Evolutionary conservation across 2,329 filamentous ascomycete species (phyloP).

Genomic region (Fusarium pilosicola): DNA sequence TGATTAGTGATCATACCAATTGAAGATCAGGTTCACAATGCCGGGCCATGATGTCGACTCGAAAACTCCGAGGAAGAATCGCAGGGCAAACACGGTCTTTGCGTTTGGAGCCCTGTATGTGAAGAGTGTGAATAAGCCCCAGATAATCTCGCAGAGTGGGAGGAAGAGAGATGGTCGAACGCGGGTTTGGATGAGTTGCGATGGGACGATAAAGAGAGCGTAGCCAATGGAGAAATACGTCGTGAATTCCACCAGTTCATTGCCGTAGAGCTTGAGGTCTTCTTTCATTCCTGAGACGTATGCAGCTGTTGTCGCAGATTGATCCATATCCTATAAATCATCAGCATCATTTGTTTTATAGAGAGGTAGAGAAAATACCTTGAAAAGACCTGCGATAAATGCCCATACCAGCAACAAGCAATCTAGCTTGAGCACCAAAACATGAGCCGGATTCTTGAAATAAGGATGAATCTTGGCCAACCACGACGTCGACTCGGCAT

Average conservation of each 20-base stretch:
- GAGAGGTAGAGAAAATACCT: background rate
- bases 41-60: conserved; percentile 41
- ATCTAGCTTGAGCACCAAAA: conserved; percentile 46
- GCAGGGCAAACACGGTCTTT: conserved; percentile 20
- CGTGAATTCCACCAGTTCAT: conserved; percentile 39
- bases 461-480: conserved; percentile 46
- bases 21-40: conserved; percentile 36
- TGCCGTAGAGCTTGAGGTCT: conserved; percentile 23
- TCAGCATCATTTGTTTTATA: background rate
- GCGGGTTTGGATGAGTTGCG: conserved; percentile 36
- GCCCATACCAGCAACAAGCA: conserved; percentile 43
- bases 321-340: conserved; percentile 35
- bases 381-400: conserved; percentile 24
- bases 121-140: conserved; percentile 35
- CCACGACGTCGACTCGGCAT: conserved; percentile 40
- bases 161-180: conserved; percentile 37
- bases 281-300: conserved; percentile 41
- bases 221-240: conserved; percentile 42
- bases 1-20: conserved; percentile 14
- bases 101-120: conserved; percentile 34
- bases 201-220: conserved; percentile 37
- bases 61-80: conserved; percentile 39
- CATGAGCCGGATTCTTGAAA: conserved; percentile 43
- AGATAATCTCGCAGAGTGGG: conserved; percentile 34
- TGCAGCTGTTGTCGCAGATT: conserved; percentile 35